Conservation (phyloP, 2,329 filamentous ascomycete species). For the Ophiosphaerella narmari region DNA sequence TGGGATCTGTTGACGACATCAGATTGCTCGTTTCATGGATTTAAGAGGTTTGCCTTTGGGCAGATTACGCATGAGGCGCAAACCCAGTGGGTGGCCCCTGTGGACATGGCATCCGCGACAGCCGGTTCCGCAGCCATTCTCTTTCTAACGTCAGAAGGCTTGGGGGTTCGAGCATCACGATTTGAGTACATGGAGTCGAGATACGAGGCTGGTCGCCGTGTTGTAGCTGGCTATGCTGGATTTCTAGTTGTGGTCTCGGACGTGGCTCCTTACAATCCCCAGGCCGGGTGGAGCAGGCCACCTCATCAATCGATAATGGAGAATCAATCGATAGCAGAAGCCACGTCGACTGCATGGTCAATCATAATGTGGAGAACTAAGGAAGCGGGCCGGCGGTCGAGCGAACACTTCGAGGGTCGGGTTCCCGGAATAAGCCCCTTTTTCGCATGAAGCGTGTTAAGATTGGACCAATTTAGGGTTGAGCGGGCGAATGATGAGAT, state of each 20-base stretch:
- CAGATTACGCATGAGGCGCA: neutral
- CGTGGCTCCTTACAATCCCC: too few species aligned
- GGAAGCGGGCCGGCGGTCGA: constrained; percentile 20
- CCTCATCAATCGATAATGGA: neutral
- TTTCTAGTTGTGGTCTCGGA: too few species aligned
- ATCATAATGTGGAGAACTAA: constrained; percentile 42
- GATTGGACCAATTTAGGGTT: constrained; percentile 24
- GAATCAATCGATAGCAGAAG: constrained; percentile 22
- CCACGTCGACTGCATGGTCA: constrained; percentile 20
- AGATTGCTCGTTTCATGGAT: neutral
- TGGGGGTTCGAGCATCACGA: neutral
- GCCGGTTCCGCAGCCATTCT: neutral
- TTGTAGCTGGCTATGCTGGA: too few species aligned
- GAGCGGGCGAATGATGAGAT: constrained; percentile 3
- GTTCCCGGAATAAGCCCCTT: constrained; percentile 16
- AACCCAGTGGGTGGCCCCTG: too few species aligned
- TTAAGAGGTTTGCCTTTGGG: neutral
- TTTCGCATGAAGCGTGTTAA: constrained; percentile 27
- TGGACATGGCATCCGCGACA: constrained; percentile 1
- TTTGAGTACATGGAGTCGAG: too few species aligned
- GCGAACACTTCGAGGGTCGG: constrained; percentile 15
- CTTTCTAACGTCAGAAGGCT: neutral
- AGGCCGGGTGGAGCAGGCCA: too few species aligned
- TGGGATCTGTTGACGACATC: constrained; percentile 1
- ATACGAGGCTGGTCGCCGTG: too few species aligned